Percentiles rank a stretch among this genome's conserved stretches.
phyloP scores from a whole-genome alignment of 2,329 filamentous ascomycete species.

The Colletotrichum cordylinicola region DNA sequence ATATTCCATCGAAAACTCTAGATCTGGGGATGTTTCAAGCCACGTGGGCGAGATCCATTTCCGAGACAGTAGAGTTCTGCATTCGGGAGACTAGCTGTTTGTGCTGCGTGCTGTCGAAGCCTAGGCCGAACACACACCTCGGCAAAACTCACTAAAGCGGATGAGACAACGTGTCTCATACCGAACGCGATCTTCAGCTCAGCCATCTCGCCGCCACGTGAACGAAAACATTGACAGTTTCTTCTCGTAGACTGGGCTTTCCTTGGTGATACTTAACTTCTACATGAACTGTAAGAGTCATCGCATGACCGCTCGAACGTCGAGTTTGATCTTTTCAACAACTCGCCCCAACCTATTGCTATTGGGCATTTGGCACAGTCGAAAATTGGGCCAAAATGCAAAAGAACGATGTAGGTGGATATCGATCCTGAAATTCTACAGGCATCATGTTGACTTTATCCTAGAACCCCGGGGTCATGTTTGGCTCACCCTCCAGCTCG shows the following conservation, averaged over 20 bases:
- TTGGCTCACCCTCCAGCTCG: neutral
- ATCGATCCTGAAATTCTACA: neutral
- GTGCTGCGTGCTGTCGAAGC: neutral
- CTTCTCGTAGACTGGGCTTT: neutral
- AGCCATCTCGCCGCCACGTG: neutral
- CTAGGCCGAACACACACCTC: neutral
- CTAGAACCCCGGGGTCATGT: neutral
- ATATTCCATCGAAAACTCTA: neutral
- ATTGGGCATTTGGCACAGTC: neutral
- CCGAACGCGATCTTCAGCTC: neutral
- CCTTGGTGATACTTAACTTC: neutral
- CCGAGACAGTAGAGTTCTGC: neutral
- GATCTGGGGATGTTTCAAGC: neutral
- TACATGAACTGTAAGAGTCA: neutral
- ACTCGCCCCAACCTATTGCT: neutral
- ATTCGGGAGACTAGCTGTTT: neutral
- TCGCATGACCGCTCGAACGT: neutral
- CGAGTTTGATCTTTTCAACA: neutral
- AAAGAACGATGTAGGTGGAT: neutral
- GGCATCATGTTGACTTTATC: rapidly evolving
- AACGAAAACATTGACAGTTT: neutral
- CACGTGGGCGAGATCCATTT: neutral
- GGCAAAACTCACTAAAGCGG: neutral
- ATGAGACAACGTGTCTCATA: neutral
- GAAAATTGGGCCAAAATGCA: neutral